Evolutionary conservation across 495 filamentous ascomycete genomes (phyloP).

Genomic region (Jackrogersella multiformis): DNA sequence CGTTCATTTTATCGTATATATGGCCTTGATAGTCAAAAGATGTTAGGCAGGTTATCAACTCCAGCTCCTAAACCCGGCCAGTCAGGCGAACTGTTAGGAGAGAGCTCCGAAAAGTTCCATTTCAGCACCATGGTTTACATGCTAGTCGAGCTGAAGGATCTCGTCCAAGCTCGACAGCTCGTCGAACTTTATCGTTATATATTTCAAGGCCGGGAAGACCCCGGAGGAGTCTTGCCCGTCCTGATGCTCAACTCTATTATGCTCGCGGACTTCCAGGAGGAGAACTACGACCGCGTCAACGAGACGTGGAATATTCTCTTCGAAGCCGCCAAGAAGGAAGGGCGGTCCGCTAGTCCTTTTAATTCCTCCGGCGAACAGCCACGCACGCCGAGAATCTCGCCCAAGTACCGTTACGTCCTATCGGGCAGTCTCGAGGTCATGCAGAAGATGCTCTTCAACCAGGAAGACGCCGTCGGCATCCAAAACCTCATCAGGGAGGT

Average conservation of each 20-base stretch:
- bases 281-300: conserved; percentile 66
- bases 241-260: conserved; percentile 72
- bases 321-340: conserved; percentile 59
- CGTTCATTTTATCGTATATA: conserved; percentile 44
- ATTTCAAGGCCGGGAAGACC: conserved; percentile 44
- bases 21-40: conserved; percentile 40
- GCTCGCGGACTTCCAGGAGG: conserved; percentile 64
- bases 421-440: conserved; percentile 66
- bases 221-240: conserved; percentile 56
- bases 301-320: conserved; percentile 72
- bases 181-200: conserved; percentile 61
- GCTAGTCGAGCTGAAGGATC: conserved; percentile 65
- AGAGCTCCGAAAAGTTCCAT: conserved; percentile 61
- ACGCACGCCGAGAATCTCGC: conserved; percentile 53
- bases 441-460: conserved; percentile 63
- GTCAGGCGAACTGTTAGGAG: conserved; percentile 52
- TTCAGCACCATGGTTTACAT: conserved; percentile 65
- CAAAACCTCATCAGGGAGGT: conserved; percentile 61
- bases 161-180: conserved; percentile 63
- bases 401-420: conserved; percentile 67
- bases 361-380: conserved; percentile 26
- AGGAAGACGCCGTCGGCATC: conserved; percentile 58
- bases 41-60: conserved; percentile 41
- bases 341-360: conserved; percentile 44
- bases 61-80: conserved; percentile 22